Evolutionary conservation across 768 basidiomycete species (phyloP), one percentile per base, ranked within the genome.

Genomic region (Serendipita indica): DNA sequence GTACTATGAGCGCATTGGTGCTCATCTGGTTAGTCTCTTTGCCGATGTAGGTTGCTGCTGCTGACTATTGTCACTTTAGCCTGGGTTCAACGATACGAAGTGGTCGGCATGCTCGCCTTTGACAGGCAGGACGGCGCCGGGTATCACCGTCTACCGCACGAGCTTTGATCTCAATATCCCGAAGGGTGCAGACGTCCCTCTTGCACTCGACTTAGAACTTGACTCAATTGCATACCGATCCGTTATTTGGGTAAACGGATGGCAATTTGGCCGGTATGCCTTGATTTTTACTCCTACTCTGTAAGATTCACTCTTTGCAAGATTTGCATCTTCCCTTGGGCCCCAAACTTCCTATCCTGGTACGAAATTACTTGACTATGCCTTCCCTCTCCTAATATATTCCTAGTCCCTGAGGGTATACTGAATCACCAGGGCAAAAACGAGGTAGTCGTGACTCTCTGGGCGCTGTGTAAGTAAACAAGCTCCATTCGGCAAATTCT

Each of bases 211-310:
- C 25, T 66, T 68, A 45, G 58, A 57, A n/a, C 33, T 56, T 49
- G 32, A 65, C 64, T 52, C 60, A 60, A 22, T 41, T 41, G n/a
- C 67, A 60, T 66, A 66, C 39, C 62, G 64, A 16, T 58, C 58
- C 32, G 27, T 64, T 3, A 59, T 69, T 22, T 67, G 64, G 37
- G 59, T 70, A 60, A 69, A 70, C 56, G 69, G 69, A 3, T 70
- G 69, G 69, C 65, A 68, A 52, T 64, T 69, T 27, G 69, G 69
- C 2, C 58, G 66, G 39, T 63, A 64, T 39, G 64, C 61, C 16
- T 39, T 39, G 7, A 57, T 62, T n/a, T 35, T 30, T 63, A 13
- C 60, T 43, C 41, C 18, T 60, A 28, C 27, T 33, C 10, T n/a
- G 16, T 56, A 3, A 7, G 27, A 14, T 32, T 62, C 7, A 33